Percentiles rank a stretch among this genome's conserved stretches.
These are phyloP conservation scores for Neospermospora avenae DNA, from an alignment of 2,329 filamentous ascomycete species.

Conservation along the genomic window DNA sequence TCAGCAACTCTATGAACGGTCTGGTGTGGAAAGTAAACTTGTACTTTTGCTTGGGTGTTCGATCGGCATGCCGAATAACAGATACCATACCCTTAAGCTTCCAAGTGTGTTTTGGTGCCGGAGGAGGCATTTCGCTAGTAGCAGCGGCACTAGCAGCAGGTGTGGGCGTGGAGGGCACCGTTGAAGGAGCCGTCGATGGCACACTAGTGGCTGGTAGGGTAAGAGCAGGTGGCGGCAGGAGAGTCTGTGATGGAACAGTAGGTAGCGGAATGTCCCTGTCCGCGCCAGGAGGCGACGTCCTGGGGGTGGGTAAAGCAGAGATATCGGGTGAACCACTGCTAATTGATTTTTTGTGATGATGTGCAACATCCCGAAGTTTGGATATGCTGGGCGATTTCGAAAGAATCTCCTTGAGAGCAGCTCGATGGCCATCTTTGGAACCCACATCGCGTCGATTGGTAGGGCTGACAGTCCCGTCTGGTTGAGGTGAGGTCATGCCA, in stretches of 20 bases:
- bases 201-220: slow-evolving; percentile 18
- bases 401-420: slow-evolving; percentile 55
- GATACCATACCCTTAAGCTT: slow-evolving; percentile 97
- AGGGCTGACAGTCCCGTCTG: slow-evolving; percentile 21
- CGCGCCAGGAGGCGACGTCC: slow-evolving; percentile 28
- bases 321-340: slow-evolving; percentile 44
- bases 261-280: slow-evolving; percentile 25
- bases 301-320: slow-evolving; percentile 29
- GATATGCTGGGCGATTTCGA: slow-evolving; percentile 61
- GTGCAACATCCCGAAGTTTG: slow-evolving; percentile 43
- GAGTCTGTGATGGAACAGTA: slow-evolving; percentile 23
- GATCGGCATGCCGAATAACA: slow-evolving; percentile 92
- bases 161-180: slow-evolving; percentile 24
- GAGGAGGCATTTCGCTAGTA: slow-evolving; percentile 39
- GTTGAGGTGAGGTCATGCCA: slow-evolving; percentile 30
- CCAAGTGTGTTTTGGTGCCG: slow-evolving; percentile 87
- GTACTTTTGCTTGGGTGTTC: slow-evolving; percentile 98
- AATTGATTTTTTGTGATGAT: slow-evolving; percentile 37
- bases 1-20: slow-evolving; percentile 90
- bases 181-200: slow-evolving; percentile 24
- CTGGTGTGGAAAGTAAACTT: slow-evolving; percentile 98
- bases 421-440: slow-evolving; percentile 44
- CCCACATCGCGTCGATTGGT: slow-evolving; percentile 23
- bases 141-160: slow-evolving; percentile 7
- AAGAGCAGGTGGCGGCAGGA: slow-evolving; percentile 30